A percentile compares a stretch with the other conserved stretches of the same genome.
phyloP scores from a whole-genome alignment of 2,329 filamentous ascomycete species.

The Shiraia bambusicola region DNA sequence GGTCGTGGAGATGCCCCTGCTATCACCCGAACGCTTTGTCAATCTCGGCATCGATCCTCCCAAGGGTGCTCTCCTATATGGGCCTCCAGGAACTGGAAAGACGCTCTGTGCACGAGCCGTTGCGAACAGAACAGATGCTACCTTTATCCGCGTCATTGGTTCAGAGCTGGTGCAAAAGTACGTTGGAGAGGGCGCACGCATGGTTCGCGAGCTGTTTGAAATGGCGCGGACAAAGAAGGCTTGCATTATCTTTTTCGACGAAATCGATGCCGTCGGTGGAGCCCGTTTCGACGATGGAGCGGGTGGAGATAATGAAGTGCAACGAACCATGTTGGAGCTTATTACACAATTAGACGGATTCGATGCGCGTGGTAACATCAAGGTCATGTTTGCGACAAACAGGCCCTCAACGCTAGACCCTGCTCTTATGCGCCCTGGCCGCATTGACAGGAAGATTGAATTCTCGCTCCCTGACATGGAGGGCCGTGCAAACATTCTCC shows the following conservation, averaged over 20 bases:
- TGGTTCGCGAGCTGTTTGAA: constrained; percentile 98
- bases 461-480: constrained; percentile 97
- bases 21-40: constrained; percentile 96
- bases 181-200: constrained; percentile 94
- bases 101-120: constrained; percentile 96
- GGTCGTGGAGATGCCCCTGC: constrained; percentile 96
- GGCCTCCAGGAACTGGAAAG: constrained; percentile 97
- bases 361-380: constrained; percentile 95
- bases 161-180: constrained; percentile 99
- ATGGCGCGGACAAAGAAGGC: constrained; percentile 99
- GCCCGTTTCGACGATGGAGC: constrained; percentile 96
- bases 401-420: constrained; percentile 92
- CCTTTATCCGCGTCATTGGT: constrained; percentile 97
- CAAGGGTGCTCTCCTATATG: constrained; percentile 95
- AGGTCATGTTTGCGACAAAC: constrained; percentile 99
- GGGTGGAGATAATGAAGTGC: constrained; percentile 95
- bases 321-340: constrained; percentile 95
- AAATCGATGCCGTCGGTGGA: constrained; percentile 94
- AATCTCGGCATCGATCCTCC: constrained; percentile 98
- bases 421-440: constrained; percentile 94
- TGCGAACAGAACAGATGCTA: constrained; percentile 95
- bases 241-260: constrained; percentile 99
- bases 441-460: constrained; percentile 98
- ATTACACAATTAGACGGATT: constrained; percentile 97
- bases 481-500: constrained; percentile 93